Conservation (phyloP, 2,329 filamentous ascomycete genomes). For the Pyricularia sp. region DNA sequence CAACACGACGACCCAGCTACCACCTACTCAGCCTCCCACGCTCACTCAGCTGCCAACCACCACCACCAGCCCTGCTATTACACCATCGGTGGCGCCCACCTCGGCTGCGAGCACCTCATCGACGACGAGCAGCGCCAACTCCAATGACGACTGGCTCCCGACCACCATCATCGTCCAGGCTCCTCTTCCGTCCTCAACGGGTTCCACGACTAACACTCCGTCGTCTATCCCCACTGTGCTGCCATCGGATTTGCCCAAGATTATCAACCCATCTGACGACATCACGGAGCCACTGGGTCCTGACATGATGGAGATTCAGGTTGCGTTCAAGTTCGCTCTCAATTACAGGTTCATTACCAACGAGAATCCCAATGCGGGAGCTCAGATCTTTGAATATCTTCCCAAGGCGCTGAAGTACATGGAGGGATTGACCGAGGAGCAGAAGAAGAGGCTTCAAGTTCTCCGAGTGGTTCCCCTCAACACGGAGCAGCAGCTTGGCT, state of each 20-base stretch:
- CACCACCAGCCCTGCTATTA: neutral
- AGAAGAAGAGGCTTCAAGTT: constrained; percentile 49
- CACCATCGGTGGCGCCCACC: neutral
- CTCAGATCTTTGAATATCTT: constrained; percentile 76
- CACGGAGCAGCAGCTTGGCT: constrained; percentile 58
- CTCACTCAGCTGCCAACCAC: neutral
- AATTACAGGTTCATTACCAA: constrained; percentile 78
- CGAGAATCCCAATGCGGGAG: constrained; percentile 58
- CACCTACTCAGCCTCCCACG: neutral
- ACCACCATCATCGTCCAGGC: constrained; percentile 51
- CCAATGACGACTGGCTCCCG: constrained; percentile 36
- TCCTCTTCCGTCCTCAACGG: constrained; percentile 24
- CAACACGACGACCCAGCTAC: neutral
- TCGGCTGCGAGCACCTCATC: constrained; percentile 17
- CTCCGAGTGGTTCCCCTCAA: constrained; percentile 68
- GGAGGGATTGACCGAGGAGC: constrained; percentile 35
- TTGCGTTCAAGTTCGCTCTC: constrained; percentile 72
- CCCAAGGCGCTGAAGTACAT: constrained; percentile 62
- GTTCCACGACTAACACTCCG: constrained; percentile 24
- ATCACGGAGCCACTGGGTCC: constrained; percentile 42
- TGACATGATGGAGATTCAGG: constrained; percentile 65
- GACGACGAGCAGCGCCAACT: constrained; percentile 26
- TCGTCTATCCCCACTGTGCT: constrained; percentile 41
- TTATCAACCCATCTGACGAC: constrained; percentile 59
- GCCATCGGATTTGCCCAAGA: constrained; percentile 59